Base-by-base conservation (phyloP, 495 filamentous ascomycete species). In the Ramalina peruviana region DNA sequence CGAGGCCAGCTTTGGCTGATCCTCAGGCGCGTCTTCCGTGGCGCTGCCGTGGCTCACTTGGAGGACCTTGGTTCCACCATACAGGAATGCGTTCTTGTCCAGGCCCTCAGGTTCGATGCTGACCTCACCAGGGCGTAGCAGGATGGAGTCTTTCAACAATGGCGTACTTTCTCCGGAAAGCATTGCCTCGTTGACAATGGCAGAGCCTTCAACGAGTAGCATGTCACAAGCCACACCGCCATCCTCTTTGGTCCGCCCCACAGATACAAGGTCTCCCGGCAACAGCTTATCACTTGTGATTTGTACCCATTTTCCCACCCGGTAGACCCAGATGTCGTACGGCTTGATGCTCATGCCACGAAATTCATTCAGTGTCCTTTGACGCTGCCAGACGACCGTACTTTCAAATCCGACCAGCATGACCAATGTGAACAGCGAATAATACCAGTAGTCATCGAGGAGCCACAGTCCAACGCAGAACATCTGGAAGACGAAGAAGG, bases 401-500 rank as follows among this genome's bases (percentile, higher is more conserved):
- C 89, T 94, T 71, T 99, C 92, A 61, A 99, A 99, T 41, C 78
- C 83, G 53, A 97, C 83, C 33, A 99, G 80, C 92, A 97, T 97
- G 70, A 96, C 90, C 19, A 97, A 80, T 2, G 92, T 97, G 62
- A 99, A 99, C 12, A 99, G 75, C 52, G 92, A 99, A 65, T 97
- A 99, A 69, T 99, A 99, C 92, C 92, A 99, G 68, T 96, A 97
- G 68, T 99, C 92, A 65, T 99, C 92, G 65, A 99, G 65, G 82
- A 96, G 86, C 92, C 92, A 99, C 52, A 99, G 70, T 25, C 93
- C 92, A 50, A 99, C 92, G 56, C 93, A 97, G 72, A 99, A 99
- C 38, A 99, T 72, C 70, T 99, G 92, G 68, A 99, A 99, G 46
- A 99, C 88, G 65, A 99, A 99, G 75, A 99, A 99, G 12, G 92